Percentiles rank a stretch among this genome's conserved stretches.
These are phyloP conservation scores for Exophiala bonariae DNA, from an alignment of 2,329 filamentous ascomycete genomes.

Conservation along the genomic window DNA sequence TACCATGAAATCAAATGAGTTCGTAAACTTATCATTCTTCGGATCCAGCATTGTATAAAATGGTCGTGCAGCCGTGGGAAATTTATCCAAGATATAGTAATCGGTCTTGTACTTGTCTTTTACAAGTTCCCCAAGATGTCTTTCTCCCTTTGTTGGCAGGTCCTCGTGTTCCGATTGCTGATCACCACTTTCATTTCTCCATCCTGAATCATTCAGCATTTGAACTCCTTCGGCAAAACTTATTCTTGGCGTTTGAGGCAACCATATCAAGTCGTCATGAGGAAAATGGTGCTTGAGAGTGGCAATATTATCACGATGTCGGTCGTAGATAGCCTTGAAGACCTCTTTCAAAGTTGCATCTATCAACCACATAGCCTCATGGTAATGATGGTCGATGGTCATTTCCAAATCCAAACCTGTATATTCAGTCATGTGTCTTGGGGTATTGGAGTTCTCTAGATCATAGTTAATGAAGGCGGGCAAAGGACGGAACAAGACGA, in stretches of 20 bases:
- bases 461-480: background rate
- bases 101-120: slow-evolving; percentile 77
- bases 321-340: slow-evolving; percentile 64
- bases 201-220: slow-evolving; percentile 69
- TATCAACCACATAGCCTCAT: slow-evolving; percentile 71
- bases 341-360: slow-evolving; percentile 74
- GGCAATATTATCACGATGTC: slow-evolving; percentile 66
- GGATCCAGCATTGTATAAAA: slow-evolving; percentile 80
- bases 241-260: slow-evolving; percentile 73
- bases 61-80: slow-evolving; percentile 72
- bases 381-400: slow-evolving; percentile 74
- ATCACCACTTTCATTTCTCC: slow-evolving; percentile 65
- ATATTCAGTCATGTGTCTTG: slow-evolving; percentile 81
- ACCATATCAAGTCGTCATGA: slow-evolving; percentile 73
- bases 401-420: slow-evolving; percentile 83
- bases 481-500: background rate
- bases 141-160: slow-evolving; percentile 74
- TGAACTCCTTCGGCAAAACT: slow-evolving; percentile 71
- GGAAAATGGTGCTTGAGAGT: slow-evolving; percentile 73
- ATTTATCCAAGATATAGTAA: slow-evolving; percentile 84
- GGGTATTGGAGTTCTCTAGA: slow-evolving; percentile 80
- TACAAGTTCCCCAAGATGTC: slow-evolving; percentile 72
- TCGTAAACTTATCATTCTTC: slow-evolving; percentile 65
- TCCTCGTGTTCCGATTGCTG: slow-evolving; percentile 69
- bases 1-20: slow-evolving; percentile 85